These are phyloP conservation scores for Chimonanthus salicifolius DNA, from an alignment of 164 flowering plant species.

Conservation along the genomic window DNA sequence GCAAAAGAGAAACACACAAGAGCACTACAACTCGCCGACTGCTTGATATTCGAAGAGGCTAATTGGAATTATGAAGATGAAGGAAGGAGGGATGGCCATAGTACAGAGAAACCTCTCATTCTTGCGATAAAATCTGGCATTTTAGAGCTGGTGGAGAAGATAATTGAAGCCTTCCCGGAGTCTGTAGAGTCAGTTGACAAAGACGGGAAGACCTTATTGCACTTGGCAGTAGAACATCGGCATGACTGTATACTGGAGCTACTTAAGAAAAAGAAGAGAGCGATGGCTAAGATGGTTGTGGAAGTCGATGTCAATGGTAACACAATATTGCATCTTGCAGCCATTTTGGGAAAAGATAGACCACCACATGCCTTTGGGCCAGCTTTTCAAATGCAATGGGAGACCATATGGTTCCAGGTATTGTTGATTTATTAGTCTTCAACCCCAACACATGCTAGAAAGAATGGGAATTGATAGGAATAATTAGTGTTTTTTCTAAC, in stretches of 20 bases:
- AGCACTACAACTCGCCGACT: not conserved
- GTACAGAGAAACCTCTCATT: not conserved
- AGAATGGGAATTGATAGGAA: too few species aligned
- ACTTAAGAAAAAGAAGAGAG: not conserved
- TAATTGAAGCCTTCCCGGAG: slow-evolving; percentile 1
- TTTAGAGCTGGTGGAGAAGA: too few species aligned
- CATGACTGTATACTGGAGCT: not conserved
- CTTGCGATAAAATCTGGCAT: not conserved
- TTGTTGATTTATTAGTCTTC: too few species aligned
- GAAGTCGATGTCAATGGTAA: not conserved
- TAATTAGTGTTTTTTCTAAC: too few species aligned
- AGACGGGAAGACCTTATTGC: slow-evolving; percentile 1
- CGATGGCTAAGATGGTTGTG: not conserved
- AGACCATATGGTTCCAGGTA: slow-evolving; percentile 3
- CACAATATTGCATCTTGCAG: slow-evolving; percentile 2
- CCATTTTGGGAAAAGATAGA: too few species aligned
- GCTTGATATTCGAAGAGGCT: not conserved
- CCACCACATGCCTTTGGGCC: not conserved
- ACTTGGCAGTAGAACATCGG: not conserved
- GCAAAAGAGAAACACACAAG: not conserved
- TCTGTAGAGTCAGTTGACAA: not conserved
- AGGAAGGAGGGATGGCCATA: not conserved
- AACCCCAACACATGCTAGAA: too few species aligned
- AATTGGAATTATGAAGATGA: slow-evolving; percentile 1
- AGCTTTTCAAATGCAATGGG: slow-evolving; percentile 1